Conservation (phyloP, 2,329 filamentous ascomycete genomes). For the Fusarium transvaalense region DNA sequence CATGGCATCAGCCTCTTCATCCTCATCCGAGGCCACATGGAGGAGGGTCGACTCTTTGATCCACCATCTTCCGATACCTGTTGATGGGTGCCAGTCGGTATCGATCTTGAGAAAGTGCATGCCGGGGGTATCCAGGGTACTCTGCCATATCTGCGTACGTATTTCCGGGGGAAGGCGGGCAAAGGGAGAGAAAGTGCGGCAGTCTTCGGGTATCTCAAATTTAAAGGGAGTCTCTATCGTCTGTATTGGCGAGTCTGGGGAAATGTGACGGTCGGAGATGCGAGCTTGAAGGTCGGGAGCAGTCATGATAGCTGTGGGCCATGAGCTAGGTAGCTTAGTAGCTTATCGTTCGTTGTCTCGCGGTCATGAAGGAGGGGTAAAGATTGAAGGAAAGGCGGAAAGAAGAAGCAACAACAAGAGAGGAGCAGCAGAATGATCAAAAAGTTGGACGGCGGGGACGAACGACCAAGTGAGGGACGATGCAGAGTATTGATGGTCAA, state of each 20-base stretch:
- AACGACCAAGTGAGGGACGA: conserved; percentile 11
- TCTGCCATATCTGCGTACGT: conserved; percentile 53
- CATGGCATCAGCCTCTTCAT: conserved; percentile 41
- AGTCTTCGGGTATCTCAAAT: conserved; percentile 51
- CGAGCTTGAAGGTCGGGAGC: conserved; percentile 14
- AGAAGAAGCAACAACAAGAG: not conserved
- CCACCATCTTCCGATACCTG: conserved; percentile 45
- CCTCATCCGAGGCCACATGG: conserved; percentile 19
- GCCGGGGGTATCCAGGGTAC: conserved; percentile 50
- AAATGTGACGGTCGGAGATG: not conserved
- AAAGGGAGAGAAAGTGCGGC: conserved; percentile 51
- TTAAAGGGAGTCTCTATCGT: conserved; percentile 38
- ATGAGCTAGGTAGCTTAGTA: too few relatives aligned
- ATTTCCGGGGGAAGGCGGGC: conserved; percentile 53
- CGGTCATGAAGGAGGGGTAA: conserved; percentile 37
- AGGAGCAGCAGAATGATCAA: not conserved
- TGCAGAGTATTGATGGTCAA: conserved; percentile 38
- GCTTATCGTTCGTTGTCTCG: conserved; percentile 33
- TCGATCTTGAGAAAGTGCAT: conserved; percentile 54
- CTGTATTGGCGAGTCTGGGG: not conserved
- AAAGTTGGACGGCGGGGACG: not conserved
- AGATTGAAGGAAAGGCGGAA: not conserved
- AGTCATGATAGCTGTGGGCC: conserved; percentile 40
- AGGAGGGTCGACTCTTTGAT: conserved; percentile 7
- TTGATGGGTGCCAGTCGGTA: conserved; percentile 26